Evolutionary conservation across 1,284 basidiomycete genomes (phyloP).

Genomic region (Melampsora americana): DNA sequence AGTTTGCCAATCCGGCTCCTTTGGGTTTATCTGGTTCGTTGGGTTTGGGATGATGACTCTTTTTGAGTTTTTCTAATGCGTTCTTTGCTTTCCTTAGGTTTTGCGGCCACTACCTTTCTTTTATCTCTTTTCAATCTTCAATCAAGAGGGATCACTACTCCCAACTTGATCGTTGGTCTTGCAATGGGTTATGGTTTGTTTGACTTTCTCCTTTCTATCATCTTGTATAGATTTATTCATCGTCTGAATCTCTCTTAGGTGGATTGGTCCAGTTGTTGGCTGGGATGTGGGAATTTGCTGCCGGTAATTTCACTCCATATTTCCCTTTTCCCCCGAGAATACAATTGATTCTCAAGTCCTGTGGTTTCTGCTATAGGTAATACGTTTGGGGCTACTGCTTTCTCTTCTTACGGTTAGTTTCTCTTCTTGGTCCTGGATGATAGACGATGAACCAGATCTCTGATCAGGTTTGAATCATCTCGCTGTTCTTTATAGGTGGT

Average conservation of each 20-base stretch:
- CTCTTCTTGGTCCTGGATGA: conserved; percentile 65
- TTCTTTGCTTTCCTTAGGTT: conserved; percentile 52
- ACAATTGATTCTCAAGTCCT: neutral
- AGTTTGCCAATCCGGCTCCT: conserved; percentile 16
- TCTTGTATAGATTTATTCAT: neutral
- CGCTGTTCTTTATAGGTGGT: conserved; percentile 57
- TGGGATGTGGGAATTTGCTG: conserved; percentile 58
- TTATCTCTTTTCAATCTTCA: conserved; percentile 57
- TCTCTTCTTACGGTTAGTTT: conserved; percentile 31
- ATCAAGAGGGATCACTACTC: conserved; percentile 56
- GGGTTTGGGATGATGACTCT: neutral
- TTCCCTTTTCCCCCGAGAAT: neutral
- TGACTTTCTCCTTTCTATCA: neutral
- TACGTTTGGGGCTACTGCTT: conserved; percentile 64
- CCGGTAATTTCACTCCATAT: conserved; percentile 12
- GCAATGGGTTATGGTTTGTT: conserved; percentile 62
- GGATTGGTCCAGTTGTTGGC: conserved; percentile 69
- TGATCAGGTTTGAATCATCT: neutral
- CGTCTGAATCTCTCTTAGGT: conserved; percentile 56
- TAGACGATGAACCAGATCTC: neutral
- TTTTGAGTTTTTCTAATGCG: neutral
- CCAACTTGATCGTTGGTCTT: conserved; percentile 78
- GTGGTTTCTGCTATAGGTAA: conserved; percentile 65
- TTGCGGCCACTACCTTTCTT: conserved; percentile 61
- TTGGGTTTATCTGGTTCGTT: neutral